Base-by-base conservation (phyloP, 2,329 filamentous ascomycete species). In the Mycocentrospora acerina region DNA sequence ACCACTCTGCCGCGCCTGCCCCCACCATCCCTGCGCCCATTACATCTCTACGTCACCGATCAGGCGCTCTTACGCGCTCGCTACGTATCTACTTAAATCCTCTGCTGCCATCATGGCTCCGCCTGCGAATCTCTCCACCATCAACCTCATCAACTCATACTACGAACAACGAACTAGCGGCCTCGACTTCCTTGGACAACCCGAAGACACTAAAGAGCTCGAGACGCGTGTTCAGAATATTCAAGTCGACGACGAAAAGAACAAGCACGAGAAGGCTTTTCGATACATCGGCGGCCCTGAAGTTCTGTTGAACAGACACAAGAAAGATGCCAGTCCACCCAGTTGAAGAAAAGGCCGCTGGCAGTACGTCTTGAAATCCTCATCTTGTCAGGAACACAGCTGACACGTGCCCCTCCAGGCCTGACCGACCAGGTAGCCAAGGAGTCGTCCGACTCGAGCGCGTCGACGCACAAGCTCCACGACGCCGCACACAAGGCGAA, bases 351-450 rank as follows among this genome's bases (percentile, higher is more conserved):
- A 56, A 59, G 35, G 55, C 67, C 35, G 45, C 46, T 34, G 64
- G 67, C 37, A 66, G 69, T 72, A 62, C 32, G 67, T 66, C 18
- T 38, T 9, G n/a, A 3, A 24, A 32, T 35, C 15, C 8, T 7
- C 11, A 3, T 17, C 14, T 9, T 27, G 2, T 9, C 29, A 11
- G 4, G 12, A 11, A 13, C n/a, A n/a, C 14, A 28, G 7, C 35
- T 46, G 27, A 46, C 34, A 17, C 24, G 34, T 4, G n/a, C 4
- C 8, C 4, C 1, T 7, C 12, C 30, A 72, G 70, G 60, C 66
- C 62, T 73, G 51, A 71, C 68, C 58, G 70, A 73, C 55, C 52
- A 70, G 49, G 61, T 73, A 31, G 70, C 70, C 37, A 72, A 73
- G 54, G 69, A 72, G 31, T 72, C 68, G 9, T 55, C 48, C 16